These are phyloP conservation scores for Trypanosoma vivax DNA, from an alignment of 208 protist species.

Conservation along the genomic window DNA sequence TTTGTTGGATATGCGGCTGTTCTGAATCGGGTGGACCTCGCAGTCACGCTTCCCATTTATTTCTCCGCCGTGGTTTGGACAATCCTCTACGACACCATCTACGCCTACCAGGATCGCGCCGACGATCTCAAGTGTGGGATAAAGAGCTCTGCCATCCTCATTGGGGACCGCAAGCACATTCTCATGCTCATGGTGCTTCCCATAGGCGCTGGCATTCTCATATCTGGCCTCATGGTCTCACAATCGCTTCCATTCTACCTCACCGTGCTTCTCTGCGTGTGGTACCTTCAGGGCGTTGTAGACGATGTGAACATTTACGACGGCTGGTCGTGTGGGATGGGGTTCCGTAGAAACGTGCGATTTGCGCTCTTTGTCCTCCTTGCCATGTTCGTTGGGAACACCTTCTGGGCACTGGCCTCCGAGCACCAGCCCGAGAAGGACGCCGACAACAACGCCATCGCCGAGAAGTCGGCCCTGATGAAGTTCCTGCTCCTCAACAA, in stretches of 20 bases:
- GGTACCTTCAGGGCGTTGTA: conserved; percentile 61
- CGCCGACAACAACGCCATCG: conserved; percentile 24
- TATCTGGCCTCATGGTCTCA: conserved; percentile 56
- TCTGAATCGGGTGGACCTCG: conserved; percentile 61
- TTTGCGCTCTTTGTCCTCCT: conserved; percentile 64
- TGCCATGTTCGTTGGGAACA: conserved; percentile 68
- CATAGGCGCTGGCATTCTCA: conserved; percentile 34
- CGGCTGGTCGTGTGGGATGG: conserved; percentile 60
- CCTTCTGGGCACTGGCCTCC: conserved; percentile 63
- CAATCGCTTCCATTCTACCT: conserved; percentile 76
- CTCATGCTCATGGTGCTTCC: conserved; percentile 51
- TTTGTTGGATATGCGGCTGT: conserved; percentile 86
- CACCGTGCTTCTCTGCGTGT: conserved; percentile 43
- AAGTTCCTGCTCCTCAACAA: conserved; percentile 57
- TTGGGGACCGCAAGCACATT: conserved; percentile 78
- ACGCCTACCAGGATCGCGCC: conserved; percentile 71
- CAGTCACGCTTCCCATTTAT: conserved; percentile 71
- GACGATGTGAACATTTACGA: conserved; percentile 88
- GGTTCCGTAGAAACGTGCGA: conserved; percentile 60
- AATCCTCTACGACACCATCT: conserved; percentile 82
- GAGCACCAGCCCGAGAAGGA: conserved; percentile 67
- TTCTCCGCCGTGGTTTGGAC: conserved; percentile 61
- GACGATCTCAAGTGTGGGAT: conserved; percentile 77
- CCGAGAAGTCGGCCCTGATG: conserved; percentile 25
- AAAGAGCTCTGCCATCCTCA: conserved; percentile 76